A percentile compares a stretch with the other conserved stretches of the same genome.
phyloP scores from a whole-genome alignment of 1,139 yeast species.

The Saccharomycopsis hybrid region DNA sequence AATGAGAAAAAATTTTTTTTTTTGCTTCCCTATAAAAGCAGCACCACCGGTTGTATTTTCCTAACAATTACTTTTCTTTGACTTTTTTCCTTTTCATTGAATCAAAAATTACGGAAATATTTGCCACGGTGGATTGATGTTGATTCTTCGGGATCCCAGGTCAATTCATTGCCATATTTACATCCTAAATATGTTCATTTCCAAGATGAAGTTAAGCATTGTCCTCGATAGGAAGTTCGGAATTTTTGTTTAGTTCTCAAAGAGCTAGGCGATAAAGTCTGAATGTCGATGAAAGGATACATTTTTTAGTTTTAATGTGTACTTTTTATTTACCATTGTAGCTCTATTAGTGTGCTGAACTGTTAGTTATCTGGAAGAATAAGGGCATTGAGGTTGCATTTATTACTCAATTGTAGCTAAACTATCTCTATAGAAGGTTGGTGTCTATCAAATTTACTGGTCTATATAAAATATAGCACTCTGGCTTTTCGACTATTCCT shows the following conservation, averaged over 20 bases:
- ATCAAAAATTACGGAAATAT: constrained; percentile 19
- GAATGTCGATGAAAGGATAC: constrained; percentile 19
- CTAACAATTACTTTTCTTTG: not conserved
- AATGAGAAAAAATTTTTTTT: no score
- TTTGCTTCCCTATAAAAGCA: no score
- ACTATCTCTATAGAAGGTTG: no score
- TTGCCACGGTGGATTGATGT: constrained; percentile 20
- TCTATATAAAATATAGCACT: constrained; percentile 32
- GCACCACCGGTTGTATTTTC: not conserved
- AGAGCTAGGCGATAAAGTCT: constrained; percentile 4
- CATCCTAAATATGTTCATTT: constrained; percentile 13
- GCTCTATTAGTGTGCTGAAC: no score
- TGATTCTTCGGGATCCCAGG: constrained; percentile 4
- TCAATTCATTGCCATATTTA: constrained; percentile 19
- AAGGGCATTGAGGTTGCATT: no score
- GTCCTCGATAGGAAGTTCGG: constrained; percentile 20
- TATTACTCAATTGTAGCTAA: no score
- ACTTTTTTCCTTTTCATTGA: constrained; percentile 14
- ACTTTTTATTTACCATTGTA: not conserved
- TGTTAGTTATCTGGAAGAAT: no score
- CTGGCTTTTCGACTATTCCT: constrained; percentile 36
- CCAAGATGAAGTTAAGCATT: constrained; percentile 14
- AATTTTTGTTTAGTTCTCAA: not conserved
- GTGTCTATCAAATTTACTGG: not conserved
- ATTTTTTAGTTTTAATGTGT: constrained; percentile 7